phyloP scores from a whole-genome alignment of 768 basidiomycete genomes.

The Rhodotorula kratochvilovae region DNA sequence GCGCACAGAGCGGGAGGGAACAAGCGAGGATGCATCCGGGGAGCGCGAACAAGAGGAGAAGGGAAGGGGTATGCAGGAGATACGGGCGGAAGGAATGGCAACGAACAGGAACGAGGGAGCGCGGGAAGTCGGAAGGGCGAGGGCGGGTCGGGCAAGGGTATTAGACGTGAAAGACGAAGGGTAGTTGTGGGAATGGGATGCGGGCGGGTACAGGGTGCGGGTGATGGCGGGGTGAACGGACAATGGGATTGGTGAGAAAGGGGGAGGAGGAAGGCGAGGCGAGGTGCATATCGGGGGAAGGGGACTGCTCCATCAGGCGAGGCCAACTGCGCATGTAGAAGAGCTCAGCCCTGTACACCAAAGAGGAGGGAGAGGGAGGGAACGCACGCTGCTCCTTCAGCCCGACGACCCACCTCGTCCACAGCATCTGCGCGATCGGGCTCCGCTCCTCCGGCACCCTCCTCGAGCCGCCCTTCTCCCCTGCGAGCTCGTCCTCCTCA shows the following conservation, averaged over 20 bases:
- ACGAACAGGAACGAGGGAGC: neutral
- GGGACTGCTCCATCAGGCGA: neutral
- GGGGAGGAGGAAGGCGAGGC: neutral
- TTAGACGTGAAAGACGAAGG: neutral
- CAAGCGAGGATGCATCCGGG: neutral
- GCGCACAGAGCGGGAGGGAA: too few relatives aligned
- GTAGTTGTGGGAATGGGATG: too few relatives aligned
- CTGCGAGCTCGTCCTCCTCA: constrained; percentile 10
- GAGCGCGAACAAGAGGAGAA: neutral
- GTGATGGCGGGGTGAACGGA: neutral
- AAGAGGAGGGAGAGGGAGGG: neutral
- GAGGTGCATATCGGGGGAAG: neutral
- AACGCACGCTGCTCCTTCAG: constrained; percentile 48
- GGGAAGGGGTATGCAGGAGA: neutral
- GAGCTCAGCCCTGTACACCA: too few relatives aligned
- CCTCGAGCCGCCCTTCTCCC: neutral
- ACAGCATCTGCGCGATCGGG: constrained; percentile 91
- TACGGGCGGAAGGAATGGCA: neutral
- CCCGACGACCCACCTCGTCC: constrained; percentile 93
- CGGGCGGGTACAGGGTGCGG: too few relatives aligned
- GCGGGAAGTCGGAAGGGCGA: neutral
- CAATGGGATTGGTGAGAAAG: neutral
- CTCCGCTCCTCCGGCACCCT: constrained; percentile 53
- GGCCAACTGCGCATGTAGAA: neutral
- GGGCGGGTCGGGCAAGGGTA: neutral